Base-by-base conservation (phyloP, 768 basidiomycete genomes). In the Dentipellis fragilis region DNA sequence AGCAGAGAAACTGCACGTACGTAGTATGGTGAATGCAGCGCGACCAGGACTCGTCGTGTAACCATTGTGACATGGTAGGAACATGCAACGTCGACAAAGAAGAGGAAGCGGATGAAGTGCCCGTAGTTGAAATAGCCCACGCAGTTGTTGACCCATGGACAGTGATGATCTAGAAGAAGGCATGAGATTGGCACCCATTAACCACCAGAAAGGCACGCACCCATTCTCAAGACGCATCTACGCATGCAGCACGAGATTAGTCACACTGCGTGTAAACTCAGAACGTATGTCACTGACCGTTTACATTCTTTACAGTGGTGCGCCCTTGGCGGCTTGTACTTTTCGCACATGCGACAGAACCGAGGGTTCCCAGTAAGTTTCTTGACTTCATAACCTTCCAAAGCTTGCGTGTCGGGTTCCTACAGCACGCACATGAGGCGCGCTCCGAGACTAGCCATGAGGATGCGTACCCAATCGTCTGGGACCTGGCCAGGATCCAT, bases 301-400 rank as follows among this genome's bases (percentile, higher is more conserved):
- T 84, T 84, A 68, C 96, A 99, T 58, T 85, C 78, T 56, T 84
- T 79, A 69, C 96, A 99, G 63, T 99, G 96, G 70, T 99, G 96
- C 0, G 94, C 80, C 56, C 92, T 74, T 19, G 90, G 89, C 35
- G 91, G 90, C 64, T 94, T 97, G 68, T 85, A 91, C 57, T 75
- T 77, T 58, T 85, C 75, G 69, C 96, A 99, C 58, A 81, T 85
- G 54, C 91, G 79, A 69, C 96, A 99, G 65, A 81, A 91, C 21
- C 96, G 75, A 16, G 93, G 92, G 0, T 74, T 72, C 2, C 91
- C 88, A 0, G 89, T 93, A 29, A 88, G 71, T 62, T 84, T 89
- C 76, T 96, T 97, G 40, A 96, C 89, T 72, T 98, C 94, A 54
- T 85, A 85, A 16, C 85, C 88, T 45, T 89, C 87, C 21, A 73